Evolutionary conservation across 169 alveolate species (phyloP), one percentile per base, ranked within the genome.

Genomic region (Prorocentrum cordatum): DNA sequence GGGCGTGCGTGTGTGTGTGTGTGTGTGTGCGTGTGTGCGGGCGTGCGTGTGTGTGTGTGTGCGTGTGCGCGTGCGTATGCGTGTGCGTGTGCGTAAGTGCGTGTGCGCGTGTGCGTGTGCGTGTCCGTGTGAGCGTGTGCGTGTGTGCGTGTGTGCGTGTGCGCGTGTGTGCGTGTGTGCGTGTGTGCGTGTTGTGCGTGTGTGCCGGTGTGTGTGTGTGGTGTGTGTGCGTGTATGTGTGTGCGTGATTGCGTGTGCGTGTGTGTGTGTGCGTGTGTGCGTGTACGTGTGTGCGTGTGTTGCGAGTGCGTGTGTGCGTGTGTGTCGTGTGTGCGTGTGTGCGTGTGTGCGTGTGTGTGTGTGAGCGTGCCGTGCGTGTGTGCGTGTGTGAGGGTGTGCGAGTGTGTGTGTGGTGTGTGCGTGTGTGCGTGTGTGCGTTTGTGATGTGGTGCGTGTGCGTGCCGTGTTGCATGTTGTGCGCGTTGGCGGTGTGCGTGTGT

Each of bases 111-210:
- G 75, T 64, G 75, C 26, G 75, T 64, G 75, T 64, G 50, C 26
- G 50, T 33, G 75, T 33, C 45, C 26, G 75, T 33, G 47, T 64
- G 75, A 4, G 75, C 31, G 50, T 33, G 50, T 31, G 75, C 33
- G 75, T 64, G 75, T 20, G 75, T 64, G 75, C 33, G 75, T 31
- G 50, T 33, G 50, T 64, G 75, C 26, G 75, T 64, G 75, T 33
- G 75, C 16, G 75, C 33, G 75, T 64, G 50, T 31, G 24, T 64
- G 75, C 31, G 75, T 31, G 75, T 64, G 68, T 58, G 68, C 16
- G 20, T 42, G 54, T 42, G 54, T 42, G 54, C 16, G 54, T 42
- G 54, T 42, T 16, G 9, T 16, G 75, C 31, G 75, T 31, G 75
- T 31, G 75, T 64, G 50, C 16, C 45, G 5, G 50, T 64, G 29